Evolutionary conservation across 2,329 filamentous ascomycete species (phyloP).

Genomic region (Xylariaceae sp.): DNA sequence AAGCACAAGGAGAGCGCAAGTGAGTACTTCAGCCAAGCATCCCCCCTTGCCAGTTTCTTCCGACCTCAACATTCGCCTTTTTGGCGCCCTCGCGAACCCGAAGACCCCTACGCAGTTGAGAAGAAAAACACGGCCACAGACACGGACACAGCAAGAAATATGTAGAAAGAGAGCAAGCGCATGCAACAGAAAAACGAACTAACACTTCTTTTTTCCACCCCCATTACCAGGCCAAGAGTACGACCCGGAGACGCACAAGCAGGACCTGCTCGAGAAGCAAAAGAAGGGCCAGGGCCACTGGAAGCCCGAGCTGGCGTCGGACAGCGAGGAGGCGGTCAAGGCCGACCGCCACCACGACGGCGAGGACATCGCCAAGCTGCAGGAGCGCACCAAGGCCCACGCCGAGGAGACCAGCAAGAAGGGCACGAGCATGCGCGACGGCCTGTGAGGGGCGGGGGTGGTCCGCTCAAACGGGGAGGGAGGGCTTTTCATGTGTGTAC

Average conservation of each 20-base stretch:
- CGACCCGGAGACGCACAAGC: conserved; percentile 48
- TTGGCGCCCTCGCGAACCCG: too few species aligned
- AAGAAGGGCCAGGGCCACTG: conserved; percentile 64
- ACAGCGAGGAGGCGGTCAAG: conserved; percentile 71
- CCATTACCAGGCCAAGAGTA: conserved; percentile 31
- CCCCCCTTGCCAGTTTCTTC: too few species aligned
- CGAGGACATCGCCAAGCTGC: conserved; percentile 40
- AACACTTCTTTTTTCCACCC: neutral
- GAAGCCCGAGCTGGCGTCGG: conserved; percentile 69
- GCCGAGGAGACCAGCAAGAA: conserved; percentile 41
- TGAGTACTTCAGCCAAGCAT: too few species aligned
- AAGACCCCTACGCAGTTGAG: too few species aligned
- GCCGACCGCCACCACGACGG: conserved; percentile 47
- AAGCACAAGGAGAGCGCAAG: conserved; percentile 22
- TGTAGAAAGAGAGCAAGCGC: too few species aligned
- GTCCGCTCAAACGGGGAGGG: neutral
- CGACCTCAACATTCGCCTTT: too few species aligned
- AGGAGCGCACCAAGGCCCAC: conserved; percentile 50
- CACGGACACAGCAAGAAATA: too few species aligned
- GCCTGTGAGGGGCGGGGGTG: conserved; percentile 25
- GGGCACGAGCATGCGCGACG: conserved; percentile 41
- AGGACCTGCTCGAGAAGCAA: conserved; percentile 57
- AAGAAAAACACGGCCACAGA: too few species aligned
- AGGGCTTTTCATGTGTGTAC: neutral
- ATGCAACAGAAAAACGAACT: too few species aligned